Percentiles rank a stretch among this genome's conserved stretches.
phyloP scores from a whole-genome alignment of 495 filamentous ascomycete species.

The Xylaria intraflava region DNA sequence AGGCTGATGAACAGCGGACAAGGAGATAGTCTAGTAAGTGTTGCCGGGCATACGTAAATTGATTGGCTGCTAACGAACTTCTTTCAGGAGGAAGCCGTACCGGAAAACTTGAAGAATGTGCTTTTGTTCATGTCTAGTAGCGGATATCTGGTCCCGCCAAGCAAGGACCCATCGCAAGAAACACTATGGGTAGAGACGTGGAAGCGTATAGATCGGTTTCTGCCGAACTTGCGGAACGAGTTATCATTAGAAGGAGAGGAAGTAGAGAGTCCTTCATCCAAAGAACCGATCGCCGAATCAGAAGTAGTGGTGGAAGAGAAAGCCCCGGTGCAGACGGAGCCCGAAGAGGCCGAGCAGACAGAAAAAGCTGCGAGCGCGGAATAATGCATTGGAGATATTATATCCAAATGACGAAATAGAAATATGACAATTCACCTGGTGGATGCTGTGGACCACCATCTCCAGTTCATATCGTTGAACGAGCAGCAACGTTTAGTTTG shows the following conservation, averaged over 20 bases:
- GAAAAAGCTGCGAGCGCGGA: constrained; percentile 8
- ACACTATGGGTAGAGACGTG: constrained; percentile 74
- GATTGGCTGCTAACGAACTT: constrained; percentile 14
- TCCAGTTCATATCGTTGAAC: constrained; percentile 2
- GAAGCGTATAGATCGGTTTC: constrained; percentile 82
- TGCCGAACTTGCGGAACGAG: constrained; percentile 63
- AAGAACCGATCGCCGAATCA: constrained; percentile 40
- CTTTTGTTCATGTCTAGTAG: constrained; percentile 91
- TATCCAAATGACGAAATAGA: not conserved
- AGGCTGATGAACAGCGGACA: constrained; percentile 95
- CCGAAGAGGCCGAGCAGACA: constrained; percentile 8
- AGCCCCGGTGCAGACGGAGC: not conserved
- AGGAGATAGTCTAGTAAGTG: constrained; percentile 75
- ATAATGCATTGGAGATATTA: not conserved
- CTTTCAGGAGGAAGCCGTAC: constrained; percentile 81
- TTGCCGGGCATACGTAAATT: not conserved
- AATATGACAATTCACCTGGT: not conserved
- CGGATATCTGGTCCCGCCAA: constrained; percentile 73
- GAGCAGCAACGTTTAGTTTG: not conserved
- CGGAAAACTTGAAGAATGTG: constrained; percentile 94
- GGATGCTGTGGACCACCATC: not conserved
- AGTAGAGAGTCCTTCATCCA: constrained; percentile 5
- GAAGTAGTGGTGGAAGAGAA: constrained; percentile 31
- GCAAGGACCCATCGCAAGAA: constrained; percentile 50
- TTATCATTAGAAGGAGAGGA: constrained; percentile 38